A percentile compares a stretch with the other conserved stretches of the same genome.
phyloP scores from a whole-genome alignment of 176 grass and related monocot genomes.

The Lolium rigidum region DNA sequence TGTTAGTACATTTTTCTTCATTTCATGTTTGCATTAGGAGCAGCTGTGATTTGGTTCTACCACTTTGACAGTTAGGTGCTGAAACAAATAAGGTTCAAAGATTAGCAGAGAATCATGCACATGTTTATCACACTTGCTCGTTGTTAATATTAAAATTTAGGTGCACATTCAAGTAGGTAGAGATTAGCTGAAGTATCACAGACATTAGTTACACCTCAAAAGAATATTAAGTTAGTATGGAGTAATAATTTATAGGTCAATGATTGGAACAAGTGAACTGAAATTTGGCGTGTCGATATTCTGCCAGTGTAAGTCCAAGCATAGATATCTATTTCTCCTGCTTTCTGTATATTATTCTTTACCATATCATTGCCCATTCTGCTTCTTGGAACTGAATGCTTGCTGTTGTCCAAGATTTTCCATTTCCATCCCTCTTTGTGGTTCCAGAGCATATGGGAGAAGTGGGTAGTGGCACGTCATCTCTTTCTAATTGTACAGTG shows the following conservation, averaged over 20 bases:
- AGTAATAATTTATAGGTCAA: neutral
- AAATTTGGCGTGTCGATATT: neutral
- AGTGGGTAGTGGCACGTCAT: neutral
- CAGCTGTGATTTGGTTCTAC: slow-evolving; percentile 17
- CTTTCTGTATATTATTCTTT: neutral
- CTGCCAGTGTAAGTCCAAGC: neutral
- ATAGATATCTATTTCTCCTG: neutral
- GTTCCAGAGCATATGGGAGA: neutral
- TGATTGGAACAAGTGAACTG: slow-evolving; percentile 19
- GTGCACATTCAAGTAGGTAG: neutral
- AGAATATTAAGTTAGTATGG: too few species aligned
- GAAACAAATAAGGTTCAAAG: neutral
- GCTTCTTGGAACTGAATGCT: neutral
- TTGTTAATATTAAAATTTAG: neutral
- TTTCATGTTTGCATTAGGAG: neutral
- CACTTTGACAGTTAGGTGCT: neutral
- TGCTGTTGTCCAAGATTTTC: neutral
- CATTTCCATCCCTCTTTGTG: neutral
- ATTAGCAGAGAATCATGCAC: neutral
- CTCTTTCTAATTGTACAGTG: neutral
- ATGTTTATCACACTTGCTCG: neutral
- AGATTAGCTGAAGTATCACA: slow-evolving; percentile 26
- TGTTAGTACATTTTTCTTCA: neutral
- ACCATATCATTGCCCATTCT: neutral
- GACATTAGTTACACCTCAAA: neutral